Evolutionary conservation across 164 flowering plant genomes (phyloP).

Genomic region (Dillenia turbinata): DNA sequence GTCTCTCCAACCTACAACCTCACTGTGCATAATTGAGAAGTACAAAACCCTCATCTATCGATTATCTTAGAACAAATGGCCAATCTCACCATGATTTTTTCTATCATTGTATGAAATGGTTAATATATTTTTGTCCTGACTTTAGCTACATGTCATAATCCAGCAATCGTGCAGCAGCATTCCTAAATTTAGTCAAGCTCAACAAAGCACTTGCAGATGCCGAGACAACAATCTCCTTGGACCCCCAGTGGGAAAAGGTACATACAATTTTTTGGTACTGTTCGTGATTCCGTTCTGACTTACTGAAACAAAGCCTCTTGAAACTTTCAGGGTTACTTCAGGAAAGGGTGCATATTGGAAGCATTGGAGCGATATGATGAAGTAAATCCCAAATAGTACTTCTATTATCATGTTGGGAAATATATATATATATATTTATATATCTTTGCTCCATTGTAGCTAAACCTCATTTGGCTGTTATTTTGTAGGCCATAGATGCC

Average conservation of each 20-base stretch:
- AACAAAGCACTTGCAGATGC: constrained; percentile 95
- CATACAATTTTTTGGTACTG: not conserved
- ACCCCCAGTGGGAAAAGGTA: constrained; percentile 98
- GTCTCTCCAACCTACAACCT: too few species aligned
- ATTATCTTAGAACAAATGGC: too few species aligned
- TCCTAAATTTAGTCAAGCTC: constrained; percentile 80
- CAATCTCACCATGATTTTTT: too few species aligned
- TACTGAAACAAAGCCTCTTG: constrained; percentile 3
- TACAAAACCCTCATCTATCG: too few species aligned
- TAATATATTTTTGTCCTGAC: not conserved
- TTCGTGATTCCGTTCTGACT: constrained; percentile 9
- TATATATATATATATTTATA: not conserved
- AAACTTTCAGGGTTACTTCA: constrained; percentile 73
- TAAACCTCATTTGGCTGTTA: not conserved
- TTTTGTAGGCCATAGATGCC: constrained; percentile 66
- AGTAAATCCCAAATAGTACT: constrained; percentile 25
- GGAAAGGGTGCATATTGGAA: constrained; percentile 91
- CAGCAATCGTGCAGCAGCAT: constrained; percentile 99
- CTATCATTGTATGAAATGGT: not conserved
- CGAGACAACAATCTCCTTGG: constrained; percentile 73
- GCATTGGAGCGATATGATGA: constrained; percentile 91
- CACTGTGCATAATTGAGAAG: too few species aligned
- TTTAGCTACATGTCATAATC: not conserved
- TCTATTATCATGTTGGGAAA: not conserved
- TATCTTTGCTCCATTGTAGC: not conserved